These are phyloP conservation scores for Penstemon barbatus DNA, from an alignment of 257 asterid species.

Conservation along the genomic window DNA sequence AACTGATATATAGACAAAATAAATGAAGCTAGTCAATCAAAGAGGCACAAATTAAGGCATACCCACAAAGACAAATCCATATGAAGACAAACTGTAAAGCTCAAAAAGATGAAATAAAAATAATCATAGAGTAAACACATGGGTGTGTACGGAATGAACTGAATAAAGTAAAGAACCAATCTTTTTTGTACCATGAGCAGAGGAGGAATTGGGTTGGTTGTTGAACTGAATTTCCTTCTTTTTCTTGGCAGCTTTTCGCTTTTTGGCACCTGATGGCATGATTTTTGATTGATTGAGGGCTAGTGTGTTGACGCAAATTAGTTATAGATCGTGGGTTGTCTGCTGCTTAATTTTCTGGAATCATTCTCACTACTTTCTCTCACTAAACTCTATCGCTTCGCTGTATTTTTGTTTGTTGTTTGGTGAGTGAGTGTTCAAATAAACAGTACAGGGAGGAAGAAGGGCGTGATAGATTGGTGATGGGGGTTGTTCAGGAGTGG, in stretches of 20 bases:
- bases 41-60: slow-evolving; percentile 21
- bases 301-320: slow-evolving; percentile 17
- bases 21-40: slow-evolving; percentile 21
- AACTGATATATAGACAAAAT: slow-evolving; percentile 1
- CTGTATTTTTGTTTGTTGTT: slow-evolving; percentile 20
- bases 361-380: slow-evolving; percentile 22
- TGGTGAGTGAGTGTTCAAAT: background rate
- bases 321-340: slow-evolving; percentile 19
- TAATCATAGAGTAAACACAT: slow-evolving; percentile 29
- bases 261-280: slow-evolving; percentile 63
- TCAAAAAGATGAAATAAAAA: slow-evolving; percentile 19
- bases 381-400: slow-evolving; percentile 11
- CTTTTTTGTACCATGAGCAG: slow-evolving; percentile 36
- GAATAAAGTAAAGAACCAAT: slow-evolving; percentile 22
- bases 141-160: slow-evolving; percentile 19
- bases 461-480: slow-evolving; percentile 9
- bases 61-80: slow-evolving; percentile 41
- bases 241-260: slow-evolving; percentile 56
- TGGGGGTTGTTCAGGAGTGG: background rate
- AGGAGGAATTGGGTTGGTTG: slow-evolving; percentile 19
- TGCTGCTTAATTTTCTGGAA: slow-evolving; percentile 5
- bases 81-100: slow-evolving; percentile 37
- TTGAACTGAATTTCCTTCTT: slow-evolving; percentile 40
- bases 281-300: slow-evolving; percentile 11
- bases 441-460: slow-evolving; percentile 8